phyloP scores from a whole-genome alignment of 2,329 filamentous ascomycete species.

The Colletotrichum costaricense region DNA sequence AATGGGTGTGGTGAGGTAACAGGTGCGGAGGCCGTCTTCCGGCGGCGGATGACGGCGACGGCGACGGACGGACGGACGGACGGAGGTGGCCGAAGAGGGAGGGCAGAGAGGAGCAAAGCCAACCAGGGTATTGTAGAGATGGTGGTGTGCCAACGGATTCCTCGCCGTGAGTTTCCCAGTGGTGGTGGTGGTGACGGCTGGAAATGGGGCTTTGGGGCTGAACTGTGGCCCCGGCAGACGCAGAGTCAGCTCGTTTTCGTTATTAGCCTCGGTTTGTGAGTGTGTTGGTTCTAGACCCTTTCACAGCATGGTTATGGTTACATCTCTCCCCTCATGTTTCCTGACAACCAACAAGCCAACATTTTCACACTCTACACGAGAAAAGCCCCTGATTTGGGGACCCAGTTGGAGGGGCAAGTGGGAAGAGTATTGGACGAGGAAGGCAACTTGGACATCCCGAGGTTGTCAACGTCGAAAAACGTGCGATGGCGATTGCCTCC shows the following conservation, averaged over 20 bases:
- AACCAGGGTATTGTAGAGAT: too few species aligned
- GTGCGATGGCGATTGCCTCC: not conserved
- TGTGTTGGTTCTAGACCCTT: not conserved
- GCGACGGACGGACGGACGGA: not conserved
- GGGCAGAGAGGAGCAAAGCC: not conserved
- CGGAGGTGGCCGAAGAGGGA: not conserved
- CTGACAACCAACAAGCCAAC: not conserved
- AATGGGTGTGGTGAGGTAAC: not conserved
- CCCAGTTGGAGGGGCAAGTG: not conserved
- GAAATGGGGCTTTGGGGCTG: not conserved
- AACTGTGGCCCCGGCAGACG: not conserved
- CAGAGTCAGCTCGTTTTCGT: not conserved
- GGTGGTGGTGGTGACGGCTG: not conserved
- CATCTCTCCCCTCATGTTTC: not conserved
- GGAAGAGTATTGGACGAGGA: not conserved
- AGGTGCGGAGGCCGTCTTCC: not conserved
- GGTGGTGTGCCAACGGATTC: not conserved
- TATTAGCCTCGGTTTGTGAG: not conserved
- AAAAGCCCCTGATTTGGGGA: not conserved
- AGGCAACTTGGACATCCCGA: not conserved
- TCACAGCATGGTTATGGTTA: too few species aligned
- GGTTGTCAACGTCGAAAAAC: not conserved
- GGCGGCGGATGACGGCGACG: not conserved
- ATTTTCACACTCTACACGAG: not conserved
- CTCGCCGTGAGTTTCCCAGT: not conserved